These are phyloP conservation scores for Ophiostoma tasmaniense DNA, from an alignment of 2,329 filamentous ascomycete genomes.

Conservation along the genomic window DNA sequence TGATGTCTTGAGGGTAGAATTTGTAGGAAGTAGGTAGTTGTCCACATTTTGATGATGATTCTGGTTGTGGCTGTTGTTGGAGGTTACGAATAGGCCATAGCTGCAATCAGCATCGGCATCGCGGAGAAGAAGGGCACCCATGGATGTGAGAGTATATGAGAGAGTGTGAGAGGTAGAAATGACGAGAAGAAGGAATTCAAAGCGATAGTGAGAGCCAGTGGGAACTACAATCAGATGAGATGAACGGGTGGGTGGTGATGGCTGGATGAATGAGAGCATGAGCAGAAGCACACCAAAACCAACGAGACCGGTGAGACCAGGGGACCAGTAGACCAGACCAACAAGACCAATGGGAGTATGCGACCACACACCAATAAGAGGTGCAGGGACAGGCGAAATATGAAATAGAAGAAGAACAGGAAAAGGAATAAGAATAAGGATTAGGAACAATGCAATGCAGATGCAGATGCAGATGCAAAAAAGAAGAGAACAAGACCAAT, in stretches of 20 bases:
- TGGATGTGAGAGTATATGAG: background rate
- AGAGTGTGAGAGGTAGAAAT: background rate
- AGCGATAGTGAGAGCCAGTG: too few species aligned
- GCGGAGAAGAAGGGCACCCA: constrained; percentile 2
- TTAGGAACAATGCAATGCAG: background rate
- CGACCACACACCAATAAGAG: background rate
- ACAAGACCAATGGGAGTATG: background rate
- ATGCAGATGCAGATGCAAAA: background rate
- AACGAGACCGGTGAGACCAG: background rate
- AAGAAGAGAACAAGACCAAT: background rate
- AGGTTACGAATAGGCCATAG: background rate
- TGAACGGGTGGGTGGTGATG: background rate
- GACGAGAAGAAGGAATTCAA: background rate
- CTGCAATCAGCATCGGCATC: background rate
- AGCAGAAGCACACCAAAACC: background rate
- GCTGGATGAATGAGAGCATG: background rate
- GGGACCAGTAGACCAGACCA: too few species aligned
- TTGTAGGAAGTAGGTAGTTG: background rate
- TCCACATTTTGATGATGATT: background rate
- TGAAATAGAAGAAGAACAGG: background rate
- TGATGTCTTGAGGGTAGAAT: background rate
- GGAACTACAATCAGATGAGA: background rate
- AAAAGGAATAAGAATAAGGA: background rate
- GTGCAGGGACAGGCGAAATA: background rate
- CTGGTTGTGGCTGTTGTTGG: background rate